Percentiles rank a stretch among this genome's conserved stretches.
phyloP scores from a whole-genome alignment of 257 asterid species.

The Striga asiatica region DNA sequence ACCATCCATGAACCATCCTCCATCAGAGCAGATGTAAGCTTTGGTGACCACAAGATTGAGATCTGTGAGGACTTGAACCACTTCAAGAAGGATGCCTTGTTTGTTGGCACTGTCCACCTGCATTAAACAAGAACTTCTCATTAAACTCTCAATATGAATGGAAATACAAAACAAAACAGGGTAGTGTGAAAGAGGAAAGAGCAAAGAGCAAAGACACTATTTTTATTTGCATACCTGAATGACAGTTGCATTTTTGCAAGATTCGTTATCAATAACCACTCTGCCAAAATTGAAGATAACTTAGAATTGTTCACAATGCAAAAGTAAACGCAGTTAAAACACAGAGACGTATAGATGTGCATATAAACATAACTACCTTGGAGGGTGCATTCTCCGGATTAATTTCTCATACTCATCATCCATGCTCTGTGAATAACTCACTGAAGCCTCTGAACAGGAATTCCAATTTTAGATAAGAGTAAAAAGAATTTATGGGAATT shows the following conservation, averaged over 20 bases:
- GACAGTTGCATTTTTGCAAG: slow-evolving; percentile 83
- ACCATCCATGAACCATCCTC: slow-evolving; percentile 99
- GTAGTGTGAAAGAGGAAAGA: slow-evolving; percentile 3
- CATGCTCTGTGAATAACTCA: slow-evolving; percentile 58
- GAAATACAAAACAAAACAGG: background rate
- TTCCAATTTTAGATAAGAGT: background rate
- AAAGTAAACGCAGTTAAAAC: background rate
- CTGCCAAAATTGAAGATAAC: slow-evolving; percentile 28
- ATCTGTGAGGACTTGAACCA: slow-evolving; percentile 88
- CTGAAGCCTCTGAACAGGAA: slow-evolving; percentile 34
- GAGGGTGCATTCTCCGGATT: slow-evolving; percentile 90
- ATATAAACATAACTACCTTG: slow-evolving; percentile 31
- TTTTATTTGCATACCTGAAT: slow-evolving; percentile 44
- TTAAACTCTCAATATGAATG: background rate
- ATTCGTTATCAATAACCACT: slow-evolving; percentile 82
- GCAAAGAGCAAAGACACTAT: too few species aligned
- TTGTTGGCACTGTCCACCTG: slow-evolving; percentile 97
- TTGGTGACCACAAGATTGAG: slow-evolving; percentile 72
- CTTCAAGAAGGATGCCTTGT: slow-evolving; percentile 88
- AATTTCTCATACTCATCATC: slow-evolving; percentile 90
- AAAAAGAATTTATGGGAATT: too few species aligned
- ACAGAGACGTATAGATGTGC: background rate
- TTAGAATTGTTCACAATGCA: background rate
- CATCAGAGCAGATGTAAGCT: slow-evolving; percentile 93
- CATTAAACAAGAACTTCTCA: background rate